phyloP scores from a whole-genome alignment of 208 protist genomes.

The Crithidia acanthocephali region DNA sequence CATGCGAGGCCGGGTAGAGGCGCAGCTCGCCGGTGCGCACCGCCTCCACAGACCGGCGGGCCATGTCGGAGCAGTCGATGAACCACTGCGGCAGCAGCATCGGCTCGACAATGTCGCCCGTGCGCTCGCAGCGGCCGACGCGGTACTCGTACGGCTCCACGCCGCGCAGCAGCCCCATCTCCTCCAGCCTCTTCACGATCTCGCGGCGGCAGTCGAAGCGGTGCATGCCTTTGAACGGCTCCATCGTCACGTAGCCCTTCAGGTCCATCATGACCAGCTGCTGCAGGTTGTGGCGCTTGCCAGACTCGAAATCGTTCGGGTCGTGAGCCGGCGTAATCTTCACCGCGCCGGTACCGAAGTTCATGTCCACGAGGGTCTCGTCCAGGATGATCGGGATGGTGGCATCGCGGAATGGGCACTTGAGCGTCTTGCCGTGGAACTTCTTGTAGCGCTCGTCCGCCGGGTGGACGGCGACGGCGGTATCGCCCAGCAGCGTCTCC shows the following conservation, averaged over 20 bases:
- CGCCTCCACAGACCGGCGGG: slow-evolving; percentile 78
- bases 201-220: slow-evolving; percentile 96
- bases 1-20: slow-evolving; percentile 94
- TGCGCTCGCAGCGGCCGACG: slow-evolving; percentile 97
- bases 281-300: slow-evolving; percentile 95
- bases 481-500: slow-evolving; percentile 99
- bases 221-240: slow-evolving; percentile 95
- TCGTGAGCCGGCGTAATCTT: slow-evolving; percentile 99
- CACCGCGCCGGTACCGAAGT: slow-evolving; percentile 98
- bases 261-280: slow-evolving; percentile 97
- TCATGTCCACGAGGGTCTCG: slow-evolving; percentile 96
- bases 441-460: slow-evolving; percentile 97
- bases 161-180: slow-evolving; percentile 92
- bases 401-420: slow-evolving; percentile 97
- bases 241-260: slow-evolving; percentile 95
- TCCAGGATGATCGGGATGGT: slow-evolving; percentile 98
- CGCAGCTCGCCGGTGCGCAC: slow-evolving; percentile 93
- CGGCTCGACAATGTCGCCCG: slow-evolving; percentile 99
- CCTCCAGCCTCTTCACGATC: slow-evolving; percentile 92
- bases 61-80: slow-evolving; percentile 94
- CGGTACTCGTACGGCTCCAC: slow-evolving; percentile 95
- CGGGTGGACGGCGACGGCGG: slow-evolving; percentile 98
- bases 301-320: slow-evolving; percentile 99
- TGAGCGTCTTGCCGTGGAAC: slow-evolving; percentile 95
- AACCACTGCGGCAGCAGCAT: slow-evolving; percentile 99